Percentiles rank a stretch among this genome's conserved stretches.
phyloP scores from a whole-genome alignment of 495 filamentous ascomycete species.

The Viridothelium virens region DNA sequence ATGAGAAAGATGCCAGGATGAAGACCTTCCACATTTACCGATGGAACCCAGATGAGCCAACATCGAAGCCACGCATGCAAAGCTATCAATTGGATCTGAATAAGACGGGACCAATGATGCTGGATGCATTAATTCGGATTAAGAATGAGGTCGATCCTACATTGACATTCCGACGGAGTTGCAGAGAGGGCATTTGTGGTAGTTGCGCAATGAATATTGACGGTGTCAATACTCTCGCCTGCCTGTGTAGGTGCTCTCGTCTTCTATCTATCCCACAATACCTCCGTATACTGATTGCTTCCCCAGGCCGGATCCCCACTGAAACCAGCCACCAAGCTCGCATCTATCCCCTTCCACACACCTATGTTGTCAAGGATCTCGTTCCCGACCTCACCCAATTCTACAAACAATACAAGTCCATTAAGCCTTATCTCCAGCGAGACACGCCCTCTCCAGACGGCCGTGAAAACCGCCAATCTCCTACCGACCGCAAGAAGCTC shows the following conservation, averaged over 20 bases:
- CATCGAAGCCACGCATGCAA: slow-evolving; percentile 91
- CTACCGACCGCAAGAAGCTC: slow-evolving; percentile 87
- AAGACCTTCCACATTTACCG: slow-evolving; percentile 99
- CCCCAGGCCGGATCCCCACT: slow-evolving; percentile 80
- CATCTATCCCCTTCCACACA: slow-evolving; percentile 98
- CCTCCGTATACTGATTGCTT: slow-evolving; percentile 15
- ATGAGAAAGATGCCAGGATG: slow-evolving; percentile 52
- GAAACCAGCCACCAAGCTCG: slow-evolving; percentile 72
- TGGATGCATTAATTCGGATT: slow-evolving; percentile 92
- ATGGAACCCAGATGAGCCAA: slow-evolving; percentile 89
- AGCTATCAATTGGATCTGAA: slow-evolving; percentile 88
- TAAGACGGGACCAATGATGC: slow-evolving; percentile 97
- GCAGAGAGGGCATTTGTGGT: slow-evolving; percentile 95
- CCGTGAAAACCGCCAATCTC: slow-evolving; percentile 80
- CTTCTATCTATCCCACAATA: no score
- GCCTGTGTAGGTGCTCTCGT: slow-evolving; percentile 69
- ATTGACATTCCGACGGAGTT: slow-evolving; percentile 88
- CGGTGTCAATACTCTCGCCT: slow-evolving; percentile 91
- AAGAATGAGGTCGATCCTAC: slow-evolving; percentile 99
- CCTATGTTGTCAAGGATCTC: slow-evolving; percentile 97
- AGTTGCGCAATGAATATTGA: slow-evolving; percentile 99
- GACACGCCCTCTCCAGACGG: slow-evolving; percentile 62
- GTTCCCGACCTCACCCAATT: slow-evolving; percentile 95
- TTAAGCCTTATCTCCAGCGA: slow-evolving; percentile 95
- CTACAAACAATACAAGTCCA: slow-evolving; percentile 99